Conservation (phyloP, 2,329 filamentous ascomycete genomes). For the Colletotrichum gigasporum region DNA sequence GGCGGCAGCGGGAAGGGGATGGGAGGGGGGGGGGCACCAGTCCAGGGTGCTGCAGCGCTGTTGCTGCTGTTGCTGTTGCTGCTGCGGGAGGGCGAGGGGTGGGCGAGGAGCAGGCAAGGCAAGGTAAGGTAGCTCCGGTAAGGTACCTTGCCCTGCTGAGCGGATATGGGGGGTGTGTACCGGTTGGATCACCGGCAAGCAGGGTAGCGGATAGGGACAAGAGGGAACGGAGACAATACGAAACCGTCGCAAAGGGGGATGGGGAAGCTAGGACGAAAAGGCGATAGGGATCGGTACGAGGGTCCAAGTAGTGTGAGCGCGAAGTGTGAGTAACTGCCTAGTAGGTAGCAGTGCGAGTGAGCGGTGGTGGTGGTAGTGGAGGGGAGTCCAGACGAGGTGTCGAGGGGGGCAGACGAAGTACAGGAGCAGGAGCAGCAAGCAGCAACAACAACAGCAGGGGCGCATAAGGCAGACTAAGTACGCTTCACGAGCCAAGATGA, state of each 20-base stretch:
- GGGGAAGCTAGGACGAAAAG: slow-evolving; percentile 29
- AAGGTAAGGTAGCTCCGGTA: too few relatives aligned
- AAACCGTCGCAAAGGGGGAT: slow-evolving; percentile 30
- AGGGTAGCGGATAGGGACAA: slow-evolving; percentile 22
- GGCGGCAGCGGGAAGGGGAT: slow-evolving; percentile 19
- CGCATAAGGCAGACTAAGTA: slow-evolving; percentile 13
- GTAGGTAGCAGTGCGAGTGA: background rate
- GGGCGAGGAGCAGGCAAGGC: background rate
- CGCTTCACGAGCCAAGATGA: slow-evolving; percentile 1
- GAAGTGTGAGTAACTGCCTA: background rate
- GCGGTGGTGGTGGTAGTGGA: slow-evolving; percentile 1
- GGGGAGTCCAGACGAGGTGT: background rate
- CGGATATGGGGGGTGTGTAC: slow-evolving; percentile 11
- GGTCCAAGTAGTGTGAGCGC: background rate
- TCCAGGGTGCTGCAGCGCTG: background rate
- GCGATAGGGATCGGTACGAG: slow-evolving; percentile 22
- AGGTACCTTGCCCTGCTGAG: too few relatives aligned
- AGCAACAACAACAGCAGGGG: slow-evolving; percentile 8
- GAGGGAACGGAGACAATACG: slow-evolving; percentile 29
- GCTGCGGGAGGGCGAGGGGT: background rate
- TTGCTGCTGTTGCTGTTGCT: background rate
- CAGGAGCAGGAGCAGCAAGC: background rate
- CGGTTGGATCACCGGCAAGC: background rate
- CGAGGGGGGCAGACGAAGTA: background rate
- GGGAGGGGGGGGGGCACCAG: background rate